Conservation (phyloP, 495 filamentous ascomycete genomes). For the Pyrenula aspistea region DNA sequence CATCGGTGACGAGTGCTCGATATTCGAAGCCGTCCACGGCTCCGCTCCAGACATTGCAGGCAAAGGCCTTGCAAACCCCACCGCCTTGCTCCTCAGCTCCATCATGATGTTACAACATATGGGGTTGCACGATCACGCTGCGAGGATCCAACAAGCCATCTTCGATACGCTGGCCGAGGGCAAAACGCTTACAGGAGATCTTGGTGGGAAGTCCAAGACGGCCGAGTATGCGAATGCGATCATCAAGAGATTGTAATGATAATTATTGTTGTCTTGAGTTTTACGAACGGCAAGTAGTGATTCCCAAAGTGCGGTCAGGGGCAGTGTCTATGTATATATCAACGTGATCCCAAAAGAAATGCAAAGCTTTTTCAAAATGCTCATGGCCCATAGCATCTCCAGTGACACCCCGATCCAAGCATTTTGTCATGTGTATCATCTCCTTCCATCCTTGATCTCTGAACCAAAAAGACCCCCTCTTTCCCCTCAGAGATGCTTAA, state of each 20-base stretch:
- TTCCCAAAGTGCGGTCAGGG: too few relatives aligned
- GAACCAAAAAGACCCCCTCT: too few relatives aligned
- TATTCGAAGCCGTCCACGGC: constrained; percentile 99
- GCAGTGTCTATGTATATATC: too few relatives aligned
- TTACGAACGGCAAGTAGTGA: too few relatives aligned
- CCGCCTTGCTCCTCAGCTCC: constrained; percentile 76
- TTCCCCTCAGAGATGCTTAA: too few relatives aligned
- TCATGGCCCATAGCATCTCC: too few relatives aligned
- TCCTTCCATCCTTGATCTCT: too few relatives aligned
- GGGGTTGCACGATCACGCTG: constrained; percentile 74
- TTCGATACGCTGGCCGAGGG: constrained; percentile 92
- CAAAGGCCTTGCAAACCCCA: constrained; percentile 90
- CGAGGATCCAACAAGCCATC: constrained; percentile 83
- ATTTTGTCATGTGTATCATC: too few relatives aligned
- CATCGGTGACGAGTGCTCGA: constrained; percentile 97
- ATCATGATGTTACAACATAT: constrained; percentile 99
- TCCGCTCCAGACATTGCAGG: constrained; percentile 97
- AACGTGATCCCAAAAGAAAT: too few relatives aligned
- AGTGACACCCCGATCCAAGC: too few relatives aligned
- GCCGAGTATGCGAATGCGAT: constrained; percentile 84
- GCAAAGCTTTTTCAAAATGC: too few relatives aligned
- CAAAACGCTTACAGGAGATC: constrained; percentile 85
- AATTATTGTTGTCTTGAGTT: too few relatives aligned
- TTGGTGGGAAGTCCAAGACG: constrained; percentile 90
- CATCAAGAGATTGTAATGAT: constrained; percentile 63